These are phyloP conservation scores for Pythium vanterpoolii DNA, from an alignment of 352 stramenopile genomes.

Conservation along the genomic window DNA sequence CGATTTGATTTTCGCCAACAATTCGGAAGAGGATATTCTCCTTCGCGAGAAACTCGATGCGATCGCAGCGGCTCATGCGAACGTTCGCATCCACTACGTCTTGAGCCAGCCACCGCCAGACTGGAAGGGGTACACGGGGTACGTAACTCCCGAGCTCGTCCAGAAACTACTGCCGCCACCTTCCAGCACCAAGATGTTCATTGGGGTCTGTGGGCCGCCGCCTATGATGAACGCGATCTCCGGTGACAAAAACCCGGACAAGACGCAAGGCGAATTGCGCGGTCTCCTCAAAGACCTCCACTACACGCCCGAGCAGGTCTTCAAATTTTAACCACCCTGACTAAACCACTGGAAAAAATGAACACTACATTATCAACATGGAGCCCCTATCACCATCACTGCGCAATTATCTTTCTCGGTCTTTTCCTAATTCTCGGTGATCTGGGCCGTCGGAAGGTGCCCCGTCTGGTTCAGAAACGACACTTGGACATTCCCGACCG, in stretches of 20 bases:
- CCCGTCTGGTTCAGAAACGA: conserved; percentile 63
- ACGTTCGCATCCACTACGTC: conserved; percentile 66
- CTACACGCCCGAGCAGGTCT: conserved; percentile 57
- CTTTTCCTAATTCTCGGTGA: conserved; percentile 43
- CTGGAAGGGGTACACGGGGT: conserved; percentile 61
- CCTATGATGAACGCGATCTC: conserved; percentile 79
- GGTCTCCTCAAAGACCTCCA: conserved; percentile 71
- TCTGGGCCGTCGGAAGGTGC: conserved; percentile 49
- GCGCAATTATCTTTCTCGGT: neutral
- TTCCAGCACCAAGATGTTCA: conserved; percentile 40
- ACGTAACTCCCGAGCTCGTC: conserved; percentile 68
- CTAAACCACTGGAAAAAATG: too few species aligned
- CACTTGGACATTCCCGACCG: conserved; percentile 65
- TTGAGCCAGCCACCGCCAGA: conserved; percentile 33
- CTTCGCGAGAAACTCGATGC: conserved; percentile 74
- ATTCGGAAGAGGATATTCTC: conserved; percentile 80
- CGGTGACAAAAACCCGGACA: conserved; percentile 77
- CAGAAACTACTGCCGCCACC: conserved; percentile 63
- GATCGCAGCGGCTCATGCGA: conserved; percentile 48
- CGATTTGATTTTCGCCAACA: conserved; percentile 80
- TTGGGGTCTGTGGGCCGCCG: conserved; percentile 84
- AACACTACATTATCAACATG: neutral
- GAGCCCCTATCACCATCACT: neutral
- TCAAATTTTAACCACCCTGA: conserved; percentile 63
- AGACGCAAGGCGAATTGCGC: conserved; percentile 66